phyloP scores from a whole-genome alignment of 495 filamentous ascomycete species.

The Melanomma pulvis-pyrius region DNA sequence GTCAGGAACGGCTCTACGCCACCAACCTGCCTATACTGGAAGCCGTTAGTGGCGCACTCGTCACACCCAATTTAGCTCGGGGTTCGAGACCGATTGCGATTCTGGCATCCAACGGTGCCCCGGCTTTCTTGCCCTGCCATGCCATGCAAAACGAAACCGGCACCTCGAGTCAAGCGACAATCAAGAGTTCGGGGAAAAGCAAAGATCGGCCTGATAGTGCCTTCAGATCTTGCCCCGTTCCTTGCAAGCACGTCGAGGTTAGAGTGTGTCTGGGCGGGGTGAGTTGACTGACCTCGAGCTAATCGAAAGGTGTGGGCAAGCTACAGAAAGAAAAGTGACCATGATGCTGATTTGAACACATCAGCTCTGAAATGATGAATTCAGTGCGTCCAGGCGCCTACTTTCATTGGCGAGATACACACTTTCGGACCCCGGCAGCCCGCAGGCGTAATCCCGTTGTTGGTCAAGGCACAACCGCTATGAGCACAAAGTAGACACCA shows the following conservation, averaged over 20 bases:
- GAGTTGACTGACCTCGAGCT: neutral
- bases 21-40: neutral
- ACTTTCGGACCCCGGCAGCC: constrained; percentile 24
- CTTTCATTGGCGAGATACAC: neutral
- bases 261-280: neutral
- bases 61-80: neutral
- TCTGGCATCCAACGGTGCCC: neutral
- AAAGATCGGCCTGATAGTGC: neutral
- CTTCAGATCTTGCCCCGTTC: neutral
- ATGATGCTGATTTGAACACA: neutral
- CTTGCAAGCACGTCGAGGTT: neutral
- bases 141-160: neutral
- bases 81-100: neutral
- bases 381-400: neutral
- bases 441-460: constrained; percentile 16
- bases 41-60: neutral
- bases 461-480: constrained; percentile 8
- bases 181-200: neutral
- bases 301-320: neutral
- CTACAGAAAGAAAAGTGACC: neutral
- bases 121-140: neutral
- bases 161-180: neutral
- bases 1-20: constrained; percentile 3
- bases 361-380: neutral
- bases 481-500: neutral